phyloP scores from a whole-genome alignment of 306 rosid species.

The Rubus parviflorus region DNA sequence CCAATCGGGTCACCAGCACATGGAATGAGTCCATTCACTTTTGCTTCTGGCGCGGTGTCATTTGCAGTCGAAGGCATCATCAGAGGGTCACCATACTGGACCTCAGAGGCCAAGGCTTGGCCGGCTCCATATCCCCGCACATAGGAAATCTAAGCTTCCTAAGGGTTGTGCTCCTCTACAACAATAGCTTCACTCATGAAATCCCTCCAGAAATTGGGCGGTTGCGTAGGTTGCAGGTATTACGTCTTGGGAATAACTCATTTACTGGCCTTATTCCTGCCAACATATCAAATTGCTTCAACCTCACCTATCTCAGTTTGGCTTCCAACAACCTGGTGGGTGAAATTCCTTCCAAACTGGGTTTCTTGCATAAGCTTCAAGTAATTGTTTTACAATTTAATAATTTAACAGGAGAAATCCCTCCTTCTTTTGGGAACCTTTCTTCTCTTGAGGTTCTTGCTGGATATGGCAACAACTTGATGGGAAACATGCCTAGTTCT shows the following conservation, averaged over 20 bases:
- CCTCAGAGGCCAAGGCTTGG: background rate
- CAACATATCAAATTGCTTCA: background rate
- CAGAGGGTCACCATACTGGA: background rate
- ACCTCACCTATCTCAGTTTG: background rate
- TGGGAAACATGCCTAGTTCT: conserved; percentile 10
- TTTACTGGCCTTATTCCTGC: background rate
- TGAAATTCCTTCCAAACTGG: conserved; percentile 15
- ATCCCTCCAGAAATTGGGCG: conserved; percentile 39
- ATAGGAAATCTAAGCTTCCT: conserved; percentile 48
- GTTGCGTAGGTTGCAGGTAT: conserved; percentile 8
- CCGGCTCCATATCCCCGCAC: background rate
- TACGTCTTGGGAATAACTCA: background rate
- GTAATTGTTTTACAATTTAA: fast-evolving
- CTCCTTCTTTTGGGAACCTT: conserved; percentile 23
- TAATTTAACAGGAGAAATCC: conserved; percentile 20
- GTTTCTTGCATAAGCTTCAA: conserved; percentile 10
- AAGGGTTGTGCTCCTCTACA: conserved; percentile 11
- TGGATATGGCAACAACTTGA: background rate
- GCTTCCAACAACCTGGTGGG: conserved; percentile 10
- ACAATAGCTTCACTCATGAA: conserved; percentile 35
- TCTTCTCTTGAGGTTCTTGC: background rate
- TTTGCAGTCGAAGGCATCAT: background rate
- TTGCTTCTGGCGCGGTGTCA: background rate
- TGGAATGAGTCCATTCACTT: background rate
- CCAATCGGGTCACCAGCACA: background rate